Evolutionary conservation across 2,329 filamentous ascomycete genomes (phyloP).

Genomic region (Scedosporium minutisporum): DNA sequence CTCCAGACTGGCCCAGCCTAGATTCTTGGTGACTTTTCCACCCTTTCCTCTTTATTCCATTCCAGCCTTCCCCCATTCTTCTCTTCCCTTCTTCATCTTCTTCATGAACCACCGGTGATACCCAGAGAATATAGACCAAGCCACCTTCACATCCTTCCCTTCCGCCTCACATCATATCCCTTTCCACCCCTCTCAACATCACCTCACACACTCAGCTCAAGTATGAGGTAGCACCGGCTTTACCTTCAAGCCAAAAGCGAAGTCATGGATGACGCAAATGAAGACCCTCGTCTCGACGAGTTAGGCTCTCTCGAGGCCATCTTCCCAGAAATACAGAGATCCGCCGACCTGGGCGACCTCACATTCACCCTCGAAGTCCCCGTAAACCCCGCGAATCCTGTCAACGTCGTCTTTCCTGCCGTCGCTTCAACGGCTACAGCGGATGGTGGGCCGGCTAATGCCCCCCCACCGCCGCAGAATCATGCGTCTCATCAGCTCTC

Average conservation of each 20-base stretch:
- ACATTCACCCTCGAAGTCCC: slow-evolving; percentile 48
- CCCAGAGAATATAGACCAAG: not conserved
- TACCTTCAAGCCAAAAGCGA: not conserved
- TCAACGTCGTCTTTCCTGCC: slow-evolving; percentile 49
- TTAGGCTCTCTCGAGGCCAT: slow-evolving; percentile 53
- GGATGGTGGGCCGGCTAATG: not conserved
- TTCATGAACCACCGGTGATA: not conserved
- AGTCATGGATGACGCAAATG: slow-evolving; percentile 29
- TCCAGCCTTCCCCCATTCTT: not conserved
- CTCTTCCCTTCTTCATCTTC: not conserved
- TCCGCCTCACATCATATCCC: not conserved
- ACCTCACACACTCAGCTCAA: not conserved
- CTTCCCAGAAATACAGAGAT: slow-evolving; percentile 51
- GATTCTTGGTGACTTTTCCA: too few relatives aligned
- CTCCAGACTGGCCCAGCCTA: too few relatives aligned
- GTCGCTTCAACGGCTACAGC: slow-evolving; percentile 16
- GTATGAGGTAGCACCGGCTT: not conserved
- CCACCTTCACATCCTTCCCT: not conserved
- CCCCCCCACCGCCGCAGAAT: not conserved
- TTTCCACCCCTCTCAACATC: not conserved
- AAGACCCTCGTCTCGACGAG: slow-evolving; percentile 48
- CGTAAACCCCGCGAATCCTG: slow-evolving; percentile 41
- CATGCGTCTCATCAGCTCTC: slow-evolving; percentile 35
- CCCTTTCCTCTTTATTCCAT: too few relatives aligned
- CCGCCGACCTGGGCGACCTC: slow-evolving; percentile 31